Conservation (phyloP, 108 stramenopile species). For the Aurantiochytrium sp. region DNA sequence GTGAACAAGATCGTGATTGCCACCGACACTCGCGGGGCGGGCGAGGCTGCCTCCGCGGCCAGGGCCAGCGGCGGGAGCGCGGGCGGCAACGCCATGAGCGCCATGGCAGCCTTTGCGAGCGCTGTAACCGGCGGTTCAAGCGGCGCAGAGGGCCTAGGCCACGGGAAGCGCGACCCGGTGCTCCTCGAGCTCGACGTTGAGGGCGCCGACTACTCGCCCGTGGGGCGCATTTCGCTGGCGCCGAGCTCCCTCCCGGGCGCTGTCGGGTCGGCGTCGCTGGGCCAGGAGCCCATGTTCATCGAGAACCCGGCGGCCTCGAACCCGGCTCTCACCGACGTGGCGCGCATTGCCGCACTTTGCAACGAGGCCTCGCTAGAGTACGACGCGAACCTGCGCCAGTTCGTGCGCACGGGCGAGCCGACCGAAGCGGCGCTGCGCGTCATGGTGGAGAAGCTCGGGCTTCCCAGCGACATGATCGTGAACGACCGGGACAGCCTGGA, state of each 20-base stretch:
- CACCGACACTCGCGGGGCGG: neutral
- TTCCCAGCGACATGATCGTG: neutral
- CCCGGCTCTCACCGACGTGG: conserved; percentile 47
- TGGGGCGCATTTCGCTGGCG: too few relatives aligned
- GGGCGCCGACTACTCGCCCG: conserved; percentile 48
- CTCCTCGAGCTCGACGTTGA: conserved; percentile 41
- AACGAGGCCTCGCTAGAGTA: conserved; percentile 52
- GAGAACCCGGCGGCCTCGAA: neutral
- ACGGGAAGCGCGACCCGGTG: conserved; percentile 30
- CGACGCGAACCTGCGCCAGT: conserved; percentile 37
- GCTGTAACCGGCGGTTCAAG: neutral
- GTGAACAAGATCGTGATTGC: conserved; percentile 48
- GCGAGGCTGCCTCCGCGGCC: neutral
- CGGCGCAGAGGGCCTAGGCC: neutral
- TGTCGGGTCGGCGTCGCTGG: too few relatives aligned
- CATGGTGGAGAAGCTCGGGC: conserved; percentile 76
- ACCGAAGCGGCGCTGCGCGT: conserved; percentile 92
- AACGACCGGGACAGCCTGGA: neutral
- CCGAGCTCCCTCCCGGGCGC: too few relatives aligned
- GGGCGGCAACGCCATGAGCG: neutral
- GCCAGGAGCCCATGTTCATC: neutral
- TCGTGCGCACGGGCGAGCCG: conserved; percentile 83
- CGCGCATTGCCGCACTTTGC: conserved; percentile 46
- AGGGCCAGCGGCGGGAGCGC: neutral
- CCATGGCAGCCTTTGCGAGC: neutral